A percentile compares a stretch with the other conserved stretches of the same genome.
Evolutionary conservation across 768 basidiomycete species (phyloP).

Genomic region (Cyathus striatus): DNA sequence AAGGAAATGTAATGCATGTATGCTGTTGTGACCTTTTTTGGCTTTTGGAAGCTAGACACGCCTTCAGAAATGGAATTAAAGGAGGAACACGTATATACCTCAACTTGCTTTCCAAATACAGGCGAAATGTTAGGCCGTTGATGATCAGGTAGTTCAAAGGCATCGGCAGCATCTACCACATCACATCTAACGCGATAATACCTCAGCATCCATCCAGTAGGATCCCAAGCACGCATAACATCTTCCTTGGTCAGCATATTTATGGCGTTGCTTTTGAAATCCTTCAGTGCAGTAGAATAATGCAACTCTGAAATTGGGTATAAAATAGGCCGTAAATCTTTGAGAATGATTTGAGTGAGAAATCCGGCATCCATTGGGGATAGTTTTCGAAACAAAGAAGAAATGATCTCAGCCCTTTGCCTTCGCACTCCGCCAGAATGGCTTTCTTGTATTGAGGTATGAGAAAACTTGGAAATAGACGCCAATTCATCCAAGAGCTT

Average conservation of each 20-base stretch:
- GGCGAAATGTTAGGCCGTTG: conserved; percentile 27
- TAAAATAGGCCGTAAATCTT: conserved; percentile 77
- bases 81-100: conserved; percentile 30
- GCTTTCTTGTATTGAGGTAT: conserved; percentile 33
- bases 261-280: conserved; percentile 55
- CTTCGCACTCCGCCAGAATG: conserved; percentile 17
- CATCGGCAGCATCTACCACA: conserved; percentile 50
- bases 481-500: conserved; percentile 72
- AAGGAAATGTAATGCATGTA: conserved; percentile 49
- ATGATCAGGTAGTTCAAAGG: conserved; percentile 29
- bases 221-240: conserved; percentile 74
- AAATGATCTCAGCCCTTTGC: conserved; percentile 35
- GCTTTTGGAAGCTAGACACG: conserved; percentile 74
- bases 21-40: conserved; percentile 60
- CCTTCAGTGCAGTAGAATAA: conserved; percentile 43
- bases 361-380: conserved; percentile 60
- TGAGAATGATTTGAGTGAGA: conserved; percentile 83
- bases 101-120: conserved; percentile 54
- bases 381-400: conserved; percentile 53
- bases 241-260: conserved; percentile 51
- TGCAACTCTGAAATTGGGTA: conserved; percentile 57
- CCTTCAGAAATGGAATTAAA: not conserved
- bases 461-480: conserved; percentile 56
- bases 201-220: conserved; percentile 42
- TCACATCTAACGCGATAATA: conserved; percentile 52